Percentiles rank a stretch among this genome's conserved stretches.
Evolutionary conservation across 805 yeast genomes (phyloP).

Genomic region (Suhomyces pyralidae): DNA sequence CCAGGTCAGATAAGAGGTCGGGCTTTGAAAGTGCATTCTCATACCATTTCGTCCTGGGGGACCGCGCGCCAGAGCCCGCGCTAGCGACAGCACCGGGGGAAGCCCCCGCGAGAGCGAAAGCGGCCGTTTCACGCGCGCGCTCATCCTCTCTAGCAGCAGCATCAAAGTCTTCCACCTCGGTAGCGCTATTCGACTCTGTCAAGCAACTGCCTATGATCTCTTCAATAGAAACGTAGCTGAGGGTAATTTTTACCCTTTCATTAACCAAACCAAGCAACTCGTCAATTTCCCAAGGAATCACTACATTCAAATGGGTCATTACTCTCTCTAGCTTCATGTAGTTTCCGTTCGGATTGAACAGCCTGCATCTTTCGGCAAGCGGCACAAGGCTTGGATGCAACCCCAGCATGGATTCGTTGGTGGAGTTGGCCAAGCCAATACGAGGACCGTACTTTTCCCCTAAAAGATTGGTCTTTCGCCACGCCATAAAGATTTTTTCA

Average conservation of each 20-base stretch:
- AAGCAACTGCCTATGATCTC: conserved; percentile 62
- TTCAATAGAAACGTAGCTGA: conserved; percentile 53
- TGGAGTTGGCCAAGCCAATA: neutral
- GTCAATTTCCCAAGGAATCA: conserved; percentile 56
- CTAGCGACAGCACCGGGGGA: neutral
- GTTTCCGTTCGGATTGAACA: conserved; percentile 20
- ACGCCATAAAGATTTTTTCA: conserved; percentile 30
- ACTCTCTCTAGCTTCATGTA: conserved; percentile 43
- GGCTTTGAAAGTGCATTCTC: neutral
- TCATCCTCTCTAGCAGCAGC: neutral
- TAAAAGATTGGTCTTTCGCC: conserved; percentile 37
- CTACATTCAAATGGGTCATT: conserved; percentile 49
- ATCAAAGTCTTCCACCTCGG: neutral
- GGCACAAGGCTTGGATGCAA: conserved; percentile 8
- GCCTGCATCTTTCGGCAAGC: conserved; percentile 7
- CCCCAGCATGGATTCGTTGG: neutral
- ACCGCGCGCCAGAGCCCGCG: neutral
- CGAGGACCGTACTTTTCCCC: conserved; percentile 12
- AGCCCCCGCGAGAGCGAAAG: neutral
- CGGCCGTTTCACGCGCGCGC: neutral
- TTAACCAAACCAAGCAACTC: conserved; percentile 51
- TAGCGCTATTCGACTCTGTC: conserved; percentile 30
- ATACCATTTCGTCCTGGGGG: neutral
- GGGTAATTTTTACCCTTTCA: conserved; percentile 39
- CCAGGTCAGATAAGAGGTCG: neutral